Conservation (phyloP, 768 basidiomycete species). For the Suillus variegatus region DNA sequence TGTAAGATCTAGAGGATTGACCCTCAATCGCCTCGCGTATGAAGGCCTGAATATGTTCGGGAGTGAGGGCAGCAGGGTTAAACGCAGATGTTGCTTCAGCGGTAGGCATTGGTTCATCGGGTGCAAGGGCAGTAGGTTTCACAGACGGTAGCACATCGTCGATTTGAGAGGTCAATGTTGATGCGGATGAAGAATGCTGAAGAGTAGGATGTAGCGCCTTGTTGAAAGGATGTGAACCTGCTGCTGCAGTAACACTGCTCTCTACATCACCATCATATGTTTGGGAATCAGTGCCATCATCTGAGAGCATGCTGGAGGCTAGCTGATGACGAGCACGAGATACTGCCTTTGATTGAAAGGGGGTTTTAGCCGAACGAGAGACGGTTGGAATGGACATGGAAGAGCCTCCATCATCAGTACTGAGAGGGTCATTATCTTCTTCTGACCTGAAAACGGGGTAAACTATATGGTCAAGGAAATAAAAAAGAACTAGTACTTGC, state of each 20-base stretch:
- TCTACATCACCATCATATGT: constrained; percentile 92
- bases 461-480: constrained; percentile 12
- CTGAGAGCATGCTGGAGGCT: constrained; percentile 56
- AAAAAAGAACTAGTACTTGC: constrained; percentile 33
- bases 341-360: constrained; percentile 28
- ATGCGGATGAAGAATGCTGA: constrained; percentile 49
- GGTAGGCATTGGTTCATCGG: constrained; percentile 45
- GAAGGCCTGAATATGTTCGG: constrained; percentile 79
- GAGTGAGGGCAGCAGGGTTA: constrained; percentile 66
- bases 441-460: constrained; percentile 56
- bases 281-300: constrained; percentile 79
- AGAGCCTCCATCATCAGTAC: constrained; percentile 69
- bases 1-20: constrained; percentile 65
- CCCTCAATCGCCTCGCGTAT: constrained; percentile 78
- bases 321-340: constrained; percentile 50
- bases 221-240: constrained; percentile 39
- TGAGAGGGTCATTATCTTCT: constrained; percentile 83
- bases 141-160: constrained; percentile 21
- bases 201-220: constrained; percentile 31
- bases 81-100: constrained; percentile 42
- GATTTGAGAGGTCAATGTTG: constrained; percentile 51
- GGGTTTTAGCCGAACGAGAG: constrained; percentile 25
- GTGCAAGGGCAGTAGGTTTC: constrained; percentile 21
- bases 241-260: constrained; percentile 65
- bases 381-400: constrained; percentile 44